These are phyloP conservation scores for Lentinus tigrinus DNA, from an alignment of 768 basidiomycete genomes.

Conservation along the genomic window DNA sequence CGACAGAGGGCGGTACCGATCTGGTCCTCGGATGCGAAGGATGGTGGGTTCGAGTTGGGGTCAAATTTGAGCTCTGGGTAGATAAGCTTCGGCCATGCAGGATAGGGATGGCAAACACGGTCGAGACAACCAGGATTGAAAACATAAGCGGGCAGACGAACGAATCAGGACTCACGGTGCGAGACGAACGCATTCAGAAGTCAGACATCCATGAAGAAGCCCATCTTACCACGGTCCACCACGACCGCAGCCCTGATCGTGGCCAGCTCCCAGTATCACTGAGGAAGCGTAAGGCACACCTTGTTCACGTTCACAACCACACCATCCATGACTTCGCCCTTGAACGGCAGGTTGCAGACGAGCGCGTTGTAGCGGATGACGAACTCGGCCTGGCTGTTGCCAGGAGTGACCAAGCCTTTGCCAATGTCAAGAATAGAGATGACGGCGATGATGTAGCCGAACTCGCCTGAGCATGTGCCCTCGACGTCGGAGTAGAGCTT, in stretches of 20 bases:
- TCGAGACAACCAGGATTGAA: too few species aligned
- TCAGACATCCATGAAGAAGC: slow-evolving; percentile 96
- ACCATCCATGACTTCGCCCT: slow-evolving; percentile 97
- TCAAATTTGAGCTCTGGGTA: slow-evolving; percentile 94
- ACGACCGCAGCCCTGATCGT: too few species aligned
- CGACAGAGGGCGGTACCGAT: slow-evolving; percentile 34
- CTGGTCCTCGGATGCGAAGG: slow-evolving; percentile 89
- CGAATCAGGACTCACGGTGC: slow-evolving; percentile 59
- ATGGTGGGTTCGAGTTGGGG: slow-evolving; percentile 95
- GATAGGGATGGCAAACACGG: too few species aligned
- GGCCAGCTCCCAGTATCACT: too few species aligned
- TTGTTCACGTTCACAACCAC: slow-evolving; percentile 95
- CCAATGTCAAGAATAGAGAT: slow-evolving; percentile 89
- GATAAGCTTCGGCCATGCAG: slow-evolving; percentile 59
- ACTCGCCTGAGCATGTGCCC: slow-evolving; percentile 93
- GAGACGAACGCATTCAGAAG: slow-evolving; percentile 94
- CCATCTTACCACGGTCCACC: slow-evolving; percentile 68
- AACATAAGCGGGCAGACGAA: too few species aligned
- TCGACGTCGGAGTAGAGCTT: slow-evolving; percentile 96
- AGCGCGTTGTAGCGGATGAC: slow-evolving; percentile 92
- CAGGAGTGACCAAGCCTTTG: slow-evolving; percentile 87
- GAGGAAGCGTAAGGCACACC: slow-evolving; percentile 55
- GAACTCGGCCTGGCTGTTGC: slow-evolving; percentile 95
- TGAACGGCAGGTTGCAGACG: slow-evolving; percentile 99
- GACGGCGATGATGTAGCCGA: slow-evolving; percentile 93